A percentile compares a stretch with the other conserved stretches of the same genome.
Evolutionary conservation across 1,284 basidiomycete genomes (phyloP).

Genomic region (Vanrija sp.): DNA sequence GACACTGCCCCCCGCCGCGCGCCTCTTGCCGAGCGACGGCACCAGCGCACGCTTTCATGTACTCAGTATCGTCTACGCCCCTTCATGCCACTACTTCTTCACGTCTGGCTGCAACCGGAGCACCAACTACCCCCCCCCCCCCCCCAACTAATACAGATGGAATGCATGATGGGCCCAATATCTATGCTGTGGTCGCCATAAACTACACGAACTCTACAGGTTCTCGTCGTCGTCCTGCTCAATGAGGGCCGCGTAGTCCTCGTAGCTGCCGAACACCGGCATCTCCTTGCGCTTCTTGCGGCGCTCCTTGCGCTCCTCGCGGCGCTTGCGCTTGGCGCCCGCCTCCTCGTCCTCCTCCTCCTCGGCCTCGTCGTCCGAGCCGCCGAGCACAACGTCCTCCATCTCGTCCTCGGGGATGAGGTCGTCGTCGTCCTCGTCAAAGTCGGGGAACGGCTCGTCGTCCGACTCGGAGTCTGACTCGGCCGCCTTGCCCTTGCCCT

Average conservation of each 20-base stretch:
- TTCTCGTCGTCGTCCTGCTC: constrained; percentile 68
- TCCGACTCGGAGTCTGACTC: constrained; percentile 17
- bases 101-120: no score
- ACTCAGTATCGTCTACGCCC: no score
- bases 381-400: constrained; percentile 46
- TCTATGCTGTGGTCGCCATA: constrained; percentile 10
- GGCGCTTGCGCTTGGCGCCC: constrained; percentile 52
- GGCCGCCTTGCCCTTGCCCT: constrained; percentile 16
- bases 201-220: neutral
- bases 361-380: constrained; percentile 39
- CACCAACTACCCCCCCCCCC: no score
- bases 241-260: constrained; percentile 91
- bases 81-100: no score
- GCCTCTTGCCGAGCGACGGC: no score
- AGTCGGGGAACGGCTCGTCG: constrained; percentile 28
- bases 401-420: constrained; percentile 45
- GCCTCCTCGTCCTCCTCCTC: constrained; percentile 55
- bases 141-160: no score
- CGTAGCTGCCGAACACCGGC: constrained; percentile 89
- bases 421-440: constrained; percentile 50
- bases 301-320: constrained; percentile 52
- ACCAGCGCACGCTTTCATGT: no score
- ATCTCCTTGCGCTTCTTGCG: constrained; percentile 68
- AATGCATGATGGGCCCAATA: no score
- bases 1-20: no score